Evolutionary conservation across 2,329 filamentous ascomycete species (phyloP), one percentile per base, ranked within the genome.

Genomic region (Verticillium longisporum): DNA sequence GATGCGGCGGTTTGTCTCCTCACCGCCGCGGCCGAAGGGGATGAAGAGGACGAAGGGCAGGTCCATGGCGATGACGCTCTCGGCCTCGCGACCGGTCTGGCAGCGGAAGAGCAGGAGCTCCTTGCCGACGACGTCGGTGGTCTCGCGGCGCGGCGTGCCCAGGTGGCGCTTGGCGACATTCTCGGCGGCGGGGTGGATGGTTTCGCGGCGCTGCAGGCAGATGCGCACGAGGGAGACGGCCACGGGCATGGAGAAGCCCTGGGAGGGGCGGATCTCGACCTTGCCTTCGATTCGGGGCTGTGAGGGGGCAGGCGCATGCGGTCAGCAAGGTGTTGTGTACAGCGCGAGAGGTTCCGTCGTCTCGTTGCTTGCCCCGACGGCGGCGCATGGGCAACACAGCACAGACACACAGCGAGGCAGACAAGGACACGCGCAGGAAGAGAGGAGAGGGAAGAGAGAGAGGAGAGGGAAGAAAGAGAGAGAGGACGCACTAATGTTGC

Each of bases 21-120:
- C 91, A 61, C 93, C 92, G 57, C 92, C 91, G 67, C 92, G 86
- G 45, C 94, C 94, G 71, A 93, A 98, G 2, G 95, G 95, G 72
- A 99, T 97, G 75, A 98, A 98, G 62, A 99, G 85, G 53, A 98
- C 91, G 72, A 99, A 99, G 1, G 95, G 95, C 18, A 99, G 80
- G 74, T 99, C 95, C 95, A 99, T 98, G 68, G 90, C 88, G 65
- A 97, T 88, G 62, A 99, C 89, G 69, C 86, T 91, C 72, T 98
- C 95, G 56, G 88, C 88, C 71, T 97, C 92, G 72, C 87, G 90
- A 56, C 92, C 93, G 2, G 89, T 84, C 1, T 89, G 83, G 75
- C 93, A 97, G 66, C 93, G 87, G 73, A 94, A 98, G 60, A 99
- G 79, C 38, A 98, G 81, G 77, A 97, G 89, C 77, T 99, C 95